Percentiles rank a stretch among this genome's conserved stretches.
Evolutionary conservation across 352 stramenopile species (phyloP).

Genomic region (Globisporangium rhizosaccharum): DNA sequence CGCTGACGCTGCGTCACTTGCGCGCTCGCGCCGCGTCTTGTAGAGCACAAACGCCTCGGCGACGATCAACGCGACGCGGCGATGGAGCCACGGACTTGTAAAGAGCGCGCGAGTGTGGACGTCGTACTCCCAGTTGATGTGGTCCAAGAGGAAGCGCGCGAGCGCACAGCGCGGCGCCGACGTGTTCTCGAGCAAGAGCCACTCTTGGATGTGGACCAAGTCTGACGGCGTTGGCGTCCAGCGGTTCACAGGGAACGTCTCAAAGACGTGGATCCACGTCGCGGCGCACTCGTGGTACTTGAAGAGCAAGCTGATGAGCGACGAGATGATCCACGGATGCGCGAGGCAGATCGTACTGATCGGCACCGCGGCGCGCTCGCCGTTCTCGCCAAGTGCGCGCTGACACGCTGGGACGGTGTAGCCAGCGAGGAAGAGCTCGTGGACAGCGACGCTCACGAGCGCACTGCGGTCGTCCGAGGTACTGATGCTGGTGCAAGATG

Average conservation of each 20-base stretch:
- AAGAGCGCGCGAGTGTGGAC: constrained; percentile 57
- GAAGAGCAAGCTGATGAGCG: constrained; percentile 53
- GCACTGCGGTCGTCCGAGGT: constrained; percentile 21
- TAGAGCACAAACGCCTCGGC: constrained; percentile 71
- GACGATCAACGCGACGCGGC: constrained; percentile 72
- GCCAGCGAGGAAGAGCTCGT: constrained; percentile 62
- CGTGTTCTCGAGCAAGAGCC: constrained; percentile 76
- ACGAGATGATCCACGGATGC: constrained; percentile 56
- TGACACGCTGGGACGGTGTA: constrained; percentile 47
- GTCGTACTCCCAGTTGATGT: constrained; percentile 85
- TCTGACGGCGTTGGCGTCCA: constrained; percentile 67
- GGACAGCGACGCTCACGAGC: constrained; percentile 47
- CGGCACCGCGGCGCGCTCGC: constrained; percentile 40
- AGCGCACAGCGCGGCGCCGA: constrained; percentile 46
- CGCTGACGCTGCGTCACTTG: constrained; percentile 29
- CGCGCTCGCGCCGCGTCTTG: constrained; percentile 39
- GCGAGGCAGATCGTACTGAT: constrained; percentile 60
- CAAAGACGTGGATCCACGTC: constrained; percentile 80
- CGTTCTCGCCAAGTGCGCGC: constrained; percentile 37
- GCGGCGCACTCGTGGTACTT: constrained; percentile 79
- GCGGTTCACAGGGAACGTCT: constrained; percentile 83
- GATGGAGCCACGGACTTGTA: constrained; percentile 64
- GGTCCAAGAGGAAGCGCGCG: constrained; percentile 71
- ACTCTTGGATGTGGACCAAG: constrained; percentile 70
- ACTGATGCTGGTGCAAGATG: constrained; percentile 28